A percentile compares a stretch with the other conserved stretches of the same genome.
Evolutionary conservation across 257 asterid genomes (phyloP).

Genomic region (Plantago major): DNA sequence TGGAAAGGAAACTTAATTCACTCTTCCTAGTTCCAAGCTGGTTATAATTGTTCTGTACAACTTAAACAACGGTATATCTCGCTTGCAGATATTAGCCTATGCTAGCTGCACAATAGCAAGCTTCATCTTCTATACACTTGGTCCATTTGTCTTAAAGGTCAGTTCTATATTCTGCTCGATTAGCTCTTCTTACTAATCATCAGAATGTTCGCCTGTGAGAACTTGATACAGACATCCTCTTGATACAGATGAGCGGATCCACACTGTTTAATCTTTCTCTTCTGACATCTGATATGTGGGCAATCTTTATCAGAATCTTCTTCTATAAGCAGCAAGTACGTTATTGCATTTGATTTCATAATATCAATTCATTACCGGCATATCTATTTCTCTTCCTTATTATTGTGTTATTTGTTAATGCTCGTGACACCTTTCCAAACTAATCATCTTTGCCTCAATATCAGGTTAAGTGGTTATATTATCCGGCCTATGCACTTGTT

Average conservation of each 20-base stretch:
- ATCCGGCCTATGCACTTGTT: slow-evolving; percentile 34
- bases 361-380: background rate
- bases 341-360: background rate
- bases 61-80: background rate
- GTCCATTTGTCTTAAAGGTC: slow-evolving; percentile 42
- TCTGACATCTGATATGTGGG: slow-evolving; percentile 54
- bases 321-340: slow-evolving; percentile 43
- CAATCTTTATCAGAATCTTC: slow-evolving; percentile 38
- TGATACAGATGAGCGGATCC: slow-evolving; percentile 46
- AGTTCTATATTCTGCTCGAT: background rate
- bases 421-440: background rate
- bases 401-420: background rate
- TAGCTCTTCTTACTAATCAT: background rate
- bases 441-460: background rate
- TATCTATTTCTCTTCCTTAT: background rate
- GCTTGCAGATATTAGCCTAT: slow-evolving; percentile 4
- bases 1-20: background rate
- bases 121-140: slow-evolving; percentile 26
- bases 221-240: background rate
- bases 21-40: background rate
- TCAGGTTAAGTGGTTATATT: slow-evolving; percentile 51
- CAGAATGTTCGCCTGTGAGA: background rate
- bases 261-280: slow-evolving; percentile 45
- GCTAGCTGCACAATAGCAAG: slow-evolving; percentile 1
- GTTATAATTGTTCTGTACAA: background rate